Percentiles rank a stretch among this genome's conserved stretches.
phyloP scores from a whole-genome alignment of 2,329 filamentous ascomycete genomes.

The Macrophomina tecta region DNA sequence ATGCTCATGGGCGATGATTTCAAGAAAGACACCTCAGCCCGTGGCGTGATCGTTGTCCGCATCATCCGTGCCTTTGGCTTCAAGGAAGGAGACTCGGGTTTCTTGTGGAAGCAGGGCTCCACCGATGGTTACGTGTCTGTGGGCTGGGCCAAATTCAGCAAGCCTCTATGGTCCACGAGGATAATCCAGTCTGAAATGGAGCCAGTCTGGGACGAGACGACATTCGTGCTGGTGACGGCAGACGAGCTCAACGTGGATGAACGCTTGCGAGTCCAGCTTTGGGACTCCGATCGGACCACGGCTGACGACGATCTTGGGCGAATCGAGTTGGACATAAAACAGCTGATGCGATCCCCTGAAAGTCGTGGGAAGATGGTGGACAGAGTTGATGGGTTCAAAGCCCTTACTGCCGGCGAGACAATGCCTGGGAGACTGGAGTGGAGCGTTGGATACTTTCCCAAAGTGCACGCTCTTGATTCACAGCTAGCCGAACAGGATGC shows the following conservation, averaged over 20 bases:
- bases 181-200: conserved; percentile 70
- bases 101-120: conserved; percentile 65
- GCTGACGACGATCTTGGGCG: conserved; percentile 77
- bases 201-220: conserved; percentile 74
- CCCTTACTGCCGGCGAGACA: conserved; percentile 67
- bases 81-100: conserved; percentile 70
- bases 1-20: conserved; percentile 80
- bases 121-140: conserved; percentile 75
- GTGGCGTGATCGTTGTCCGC: conserved; percentile 69
- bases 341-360: conserved; percentile 65
- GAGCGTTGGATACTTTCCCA: conserved; percentile 75
- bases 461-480: conserved; percentile 66
- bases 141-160: conserved; percentile 79
- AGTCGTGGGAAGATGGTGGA: conserved; percentile 68
- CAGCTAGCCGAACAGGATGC: conserved; percentile 68
- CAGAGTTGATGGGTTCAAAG: conserved; percentile 69
- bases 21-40: conserved; percentile 73
- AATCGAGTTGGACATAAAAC: conserved; percentile 71
- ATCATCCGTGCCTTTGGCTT: conserved; percentile 73
- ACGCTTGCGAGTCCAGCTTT: conserved; percentile 71
- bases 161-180: conserved; percentile 69
- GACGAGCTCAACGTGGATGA: conserved; percentile 76
- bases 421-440: conserved; percentile 74
- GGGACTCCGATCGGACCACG: conserved; percentile 75
- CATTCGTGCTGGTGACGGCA: conserved; percentile 70